phyloP scores from a whole-genome alignment of 306 rosid species.

The Bauhinia variegata region DNA sequence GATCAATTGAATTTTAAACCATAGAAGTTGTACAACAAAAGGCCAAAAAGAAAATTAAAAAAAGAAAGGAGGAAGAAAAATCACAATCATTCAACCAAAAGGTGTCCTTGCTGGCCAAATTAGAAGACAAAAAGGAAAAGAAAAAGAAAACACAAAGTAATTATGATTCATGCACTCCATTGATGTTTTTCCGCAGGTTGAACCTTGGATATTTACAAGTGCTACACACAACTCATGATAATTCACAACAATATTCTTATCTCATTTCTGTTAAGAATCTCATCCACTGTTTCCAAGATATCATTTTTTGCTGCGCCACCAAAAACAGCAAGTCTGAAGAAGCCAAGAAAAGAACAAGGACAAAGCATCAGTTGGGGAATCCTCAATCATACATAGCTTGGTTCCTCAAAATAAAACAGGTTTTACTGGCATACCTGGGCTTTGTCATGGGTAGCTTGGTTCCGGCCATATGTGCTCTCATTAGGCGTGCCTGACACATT shows the following conservation, averaged over 20 bases:
- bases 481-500: constrained; percentile 53
- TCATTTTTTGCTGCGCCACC: constrained; percentile 59
- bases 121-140: constrained; percentile 9
- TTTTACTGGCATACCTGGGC: constrained; percentile 49
- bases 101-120: constrained; percentile 6
- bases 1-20: constrained; percentile 24
- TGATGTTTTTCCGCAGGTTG: constrained; percentile 13
- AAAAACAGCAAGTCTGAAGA: constrained; percentile 78
- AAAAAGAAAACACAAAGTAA: constrained; percentile 25
- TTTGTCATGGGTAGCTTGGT: constrained; percentile 40
- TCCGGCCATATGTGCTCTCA: constrained; percentile 41
- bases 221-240: constrained; percentile 47
- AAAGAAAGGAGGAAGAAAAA: constrained; percentile 11
- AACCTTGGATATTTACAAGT: constrained; percentile 60
- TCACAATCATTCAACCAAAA: constrained; percentile 29
- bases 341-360: constrained; percentile 32
- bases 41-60: background rate
- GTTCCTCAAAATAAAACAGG: constrained; percentile 1
- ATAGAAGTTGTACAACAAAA: constrained; percentile 23
- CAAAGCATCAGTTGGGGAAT: constrained; percentile 26
- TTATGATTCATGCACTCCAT: constrained; percentile 20
- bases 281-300: constrained; percentile 37
- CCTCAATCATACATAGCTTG: background rate
- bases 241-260: constrained; percentile 45
- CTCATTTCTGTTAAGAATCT: constrained; percentile 28